Base-by-base conservation (phyloP, 345 rosid genomes). In the Salix arbutifolia region DNA sequence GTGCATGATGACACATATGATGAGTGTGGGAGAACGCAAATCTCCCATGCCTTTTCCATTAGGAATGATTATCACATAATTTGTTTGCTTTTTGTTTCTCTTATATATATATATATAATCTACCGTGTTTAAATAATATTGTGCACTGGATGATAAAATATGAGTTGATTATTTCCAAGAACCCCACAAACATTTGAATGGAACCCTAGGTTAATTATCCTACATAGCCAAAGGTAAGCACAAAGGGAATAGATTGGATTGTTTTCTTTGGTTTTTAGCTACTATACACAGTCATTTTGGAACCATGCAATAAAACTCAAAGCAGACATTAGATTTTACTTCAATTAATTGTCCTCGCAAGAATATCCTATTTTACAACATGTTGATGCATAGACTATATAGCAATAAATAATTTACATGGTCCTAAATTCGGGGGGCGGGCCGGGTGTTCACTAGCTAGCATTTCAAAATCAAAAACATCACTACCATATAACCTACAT, bases 41-140 rank as follows among this genome's bases (percentile, higher is more conserved):
- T 60, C 78, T 81, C 71, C 69, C n/a, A 52, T 74, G 79, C 86
- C 80, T 78, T 89, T 90, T 80, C 83, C 73, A 84, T 84, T 81
- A 84, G 88, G 86, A 87, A 90, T 90, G 88, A 90, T 89, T 86
- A 88, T 88, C 91, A 78, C 83, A 84, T 92, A 82, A 91, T 92
- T 86, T 83, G 86, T 74, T 76, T 88, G 79, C 87, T 74, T 85
- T 84, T 79, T 74, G 66, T 44, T 71, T 78, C 44, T 38, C 50
- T 35, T 52, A 67, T 61, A 48, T 61, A 65, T 82, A 46, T 16
- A n/a, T n/a, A n/a, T n/a, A n/a, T n/a, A n/a, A n/a, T n/a, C n/a
- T n/a, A n/a, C n/a, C n/a, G n/a, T n/a, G n/a, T n/a, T n/a, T n/a
- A n/a, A n/a, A n/a, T n/a, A n/a, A n/a, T n/a, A n/a, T n/a, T n/a